Evolutionary conservation across 139 green algal species (phyloP), one percentile per base, ranked within the genome.

Genomic region (Tetradesmus lagerheimii): DNA sequence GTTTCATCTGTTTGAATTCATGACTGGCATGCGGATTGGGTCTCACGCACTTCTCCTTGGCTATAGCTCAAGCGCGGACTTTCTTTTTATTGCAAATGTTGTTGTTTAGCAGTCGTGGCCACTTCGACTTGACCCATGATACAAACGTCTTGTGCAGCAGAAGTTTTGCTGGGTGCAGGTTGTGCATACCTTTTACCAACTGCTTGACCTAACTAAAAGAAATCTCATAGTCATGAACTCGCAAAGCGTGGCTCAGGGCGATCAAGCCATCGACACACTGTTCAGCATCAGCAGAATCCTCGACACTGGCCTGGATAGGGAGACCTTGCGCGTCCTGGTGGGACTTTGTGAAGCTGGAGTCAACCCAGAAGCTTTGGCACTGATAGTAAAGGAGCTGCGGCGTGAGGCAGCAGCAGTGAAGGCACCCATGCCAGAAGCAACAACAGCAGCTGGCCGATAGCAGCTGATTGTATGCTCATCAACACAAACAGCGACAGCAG

Each of bases 311-410:
- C 91, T 98, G 23, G 94, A 97, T 85, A 95, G 94, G 80, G 93
- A 98, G 50, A 94, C 93, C 1, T 83, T 98, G 3, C 90, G 89
- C n/a, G 95, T 98, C 2, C 86, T 97, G 25, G 92, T 97, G 0
- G 95, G 92, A 23, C 89, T 98, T 2, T 64, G 95, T 4, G 95
- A 98, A 82, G 92, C 87, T 23, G 96, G 96, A 1, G 94, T 97
- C 0, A 98, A 98, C 79, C 96, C 96, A 27, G 96, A 98, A 89
- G 96, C 96, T 0, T 91, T 98, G 29, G 96, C 96, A 39, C 91
- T 92, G 4, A 93, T 97, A 11, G 94, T 98, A 4, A 93, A 91
- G 53, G 94, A 96, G 62, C 89, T 98, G 11, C 92, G 94, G 14
- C 83, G 93, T 4, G 93, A 97, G 78, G 95, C 93, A 50, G 92